Evolutionary conservation across 2,329 filamentous ascomycete genomes (phyloP).

Genomic region (Cladophialophora psammophila): DNA sequence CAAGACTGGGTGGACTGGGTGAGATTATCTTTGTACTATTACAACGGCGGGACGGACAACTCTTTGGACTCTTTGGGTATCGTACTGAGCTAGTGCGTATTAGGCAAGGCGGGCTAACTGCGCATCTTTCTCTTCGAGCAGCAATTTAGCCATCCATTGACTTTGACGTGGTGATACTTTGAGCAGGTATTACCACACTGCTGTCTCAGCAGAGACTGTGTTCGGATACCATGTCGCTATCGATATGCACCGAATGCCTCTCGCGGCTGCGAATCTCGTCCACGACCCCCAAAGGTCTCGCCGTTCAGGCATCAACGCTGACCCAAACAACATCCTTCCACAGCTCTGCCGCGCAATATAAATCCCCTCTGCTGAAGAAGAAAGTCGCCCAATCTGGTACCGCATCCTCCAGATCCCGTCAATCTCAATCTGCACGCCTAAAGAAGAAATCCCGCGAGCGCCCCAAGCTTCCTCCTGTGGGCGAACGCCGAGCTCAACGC

Average conservation of each 20-base stretch:
- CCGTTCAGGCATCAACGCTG: constrained; percentile 9
- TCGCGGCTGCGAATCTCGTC: constrained; percentile 32
- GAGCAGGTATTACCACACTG: neutral
- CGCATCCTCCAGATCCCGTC: neutral
- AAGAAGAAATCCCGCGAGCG: constrained; percentile 53
- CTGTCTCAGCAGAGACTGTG: neutral
- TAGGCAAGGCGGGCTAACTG: neutral
- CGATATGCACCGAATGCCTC: constrained; percentile 36
- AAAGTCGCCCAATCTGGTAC: constrained; percentile 3
- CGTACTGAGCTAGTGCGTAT: neutral
- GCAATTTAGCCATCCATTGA: neutral
- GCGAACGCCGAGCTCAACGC: constrained; percentile 85
- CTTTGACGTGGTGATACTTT: neutral
- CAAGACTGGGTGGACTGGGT: too few species aligned
- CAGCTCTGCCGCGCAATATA: constrained; percentile 51
- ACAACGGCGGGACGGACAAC: too few species aligned
- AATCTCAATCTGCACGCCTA: constrained; percentile 52
- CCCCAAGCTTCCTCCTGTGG: constrained; percentile 68
- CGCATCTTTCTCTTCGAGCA: neutral
- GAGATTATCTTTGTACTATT: too few species aligned
- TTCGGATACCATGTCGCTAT: constrained; percentile 30
- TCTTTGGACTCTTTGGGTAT: neutral
- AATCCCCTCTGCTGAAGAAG: constrained; percentile 58
- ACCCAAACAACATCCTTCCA: constrained; percentile 49
- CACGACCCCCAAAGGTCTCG: neutral